Conservation (phyloP, 2,329 filamentous ascomycete genomes). For the Penicillium concentricum region DNA sequence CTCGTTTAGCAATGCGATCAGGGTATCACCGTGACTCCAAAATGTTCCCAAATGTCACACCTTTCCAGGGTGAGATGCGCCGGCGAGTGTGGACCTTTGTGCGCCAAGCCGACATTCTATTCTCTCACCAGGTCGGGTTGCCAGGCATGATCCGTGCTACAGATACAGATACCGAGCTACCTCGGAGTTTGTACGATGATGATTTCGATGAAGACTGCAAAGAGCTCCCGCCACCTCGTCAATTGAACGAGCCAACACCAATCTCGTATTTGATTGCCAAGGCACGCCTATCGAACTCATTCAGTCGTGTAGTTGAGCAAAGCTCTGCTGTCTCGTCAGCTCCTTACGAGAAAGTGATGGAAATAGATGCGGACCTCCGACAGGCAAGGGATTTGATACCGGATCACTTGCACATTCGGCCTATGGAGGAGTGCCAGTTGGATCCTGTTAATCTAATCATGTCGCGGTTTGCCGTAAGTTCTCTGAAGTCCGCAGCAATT, state of each 20-base stretch:
- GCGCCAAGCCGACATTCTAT: constrained; percentile 61
- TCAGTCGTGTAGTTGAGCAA: constrained; percentile 47
- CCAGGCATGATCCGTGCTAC: constrained; percentile 64
- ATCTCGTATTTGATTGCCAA: constrained; percentile 52
- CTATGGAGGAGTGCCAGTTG: constrained; percentile 69
- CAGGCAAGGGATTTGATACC: constrained; percentile 66
- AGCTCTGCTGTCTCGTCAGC: constrained; percentile 42
- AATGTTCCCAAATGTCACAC: constrained; percentile 58
- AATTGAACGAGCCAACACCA: constrained; percentile 59
- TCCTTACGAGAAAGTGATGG: constrained; percentile 62
- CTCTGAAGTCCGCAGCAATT: background rate
- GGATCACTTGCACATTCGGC: constrained; percentile 72
- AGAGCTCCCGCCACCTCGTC: constrained; percentile 57
- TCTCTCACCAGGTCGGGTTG: constrained; percentile 66
- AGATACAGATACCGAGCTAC: constrained; percentile 62
- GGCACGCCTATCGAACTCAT: constrained; percentile 41
- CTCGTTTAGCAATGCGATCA: constrained; percentile 64
- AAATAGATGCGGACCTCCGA: constrained; percentile 58
- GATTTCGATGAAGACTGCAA: constrained; percentile 60
- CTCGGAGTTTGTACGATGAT: constrained; percentile 63
- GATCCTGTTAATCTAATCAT: constrained; percentile 71
- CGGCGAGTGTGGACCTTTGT: constrained; percentile 51
- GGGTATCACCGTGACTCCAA: constrained; percentile 63
- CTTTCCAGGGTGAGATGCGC: constrained; percentile 61
- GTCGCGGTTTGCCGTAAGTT: constrained; percentile 67